These are phyloP conservation scores for Plectranthus barbatus DNA, from an alignment of 257 asterid genomes.

Conservation along the genomic window DNA sequence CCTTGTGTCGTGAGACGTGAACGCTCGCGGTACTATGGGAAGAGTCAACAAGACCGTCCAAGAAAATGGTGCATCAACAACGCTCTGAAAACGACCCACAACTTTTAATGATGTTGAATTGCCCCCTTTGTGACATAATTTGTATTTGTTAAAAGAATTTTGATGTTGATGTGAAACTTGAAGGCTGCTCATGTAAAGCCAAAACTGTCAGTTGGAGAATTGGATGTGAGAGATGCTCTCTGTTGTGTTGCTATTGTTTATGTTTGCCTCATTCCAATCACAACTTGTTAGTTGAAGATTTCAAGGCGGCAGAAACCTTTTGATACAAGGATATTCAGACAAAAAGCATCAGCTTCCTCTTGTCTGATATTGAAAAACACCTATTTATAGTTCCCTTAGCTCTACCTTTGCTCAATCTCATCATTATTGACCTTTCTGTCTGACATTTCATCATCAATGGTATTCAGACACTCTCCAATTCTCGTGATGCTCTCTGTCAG, in stretches of 20 bases:
- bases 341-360: conserved; percentile 9
- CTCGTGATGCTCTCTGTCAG: no score
- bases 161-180: conserved; percentile 26
- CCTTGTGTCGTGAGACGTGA: not conserved
- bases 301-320: conserved; percentile 23
- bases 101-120: not conserved
- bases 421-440: no score
- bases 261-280: not conserved
- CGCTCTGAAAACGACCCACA: conserved; percentile 6
- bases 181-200: not conserved
- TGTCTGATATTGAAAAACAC: not conserved
- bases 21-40: not conserved
- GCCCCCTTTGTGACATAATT: not conserved
- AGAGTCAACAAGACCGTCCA: conserved; percentile 18
- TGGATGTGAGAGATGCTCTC: not conserved
- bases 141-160: not conserved
- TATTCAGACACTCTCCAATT: not conserved
- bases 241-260: not conserved
- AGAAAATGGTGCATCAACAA: not conserved
- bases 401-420: conserved; percentile 7
- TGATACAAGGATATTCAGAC: conserved; percentile 28
- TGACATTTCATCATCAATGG: conserved; percentile 14
- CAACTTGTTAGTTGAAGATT: conserved; percentile 5
- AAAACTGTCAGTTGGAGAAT: conserved; percentile 14
- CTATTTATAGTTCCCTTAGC: conserved; percentile 2